A percentile compares a stretch with the other conserved stretches of the same genome.
Evolutionary conservation across 148 eudicot species (phyloP).

Genomic region (Fagopyrum tataricum): DNA sequence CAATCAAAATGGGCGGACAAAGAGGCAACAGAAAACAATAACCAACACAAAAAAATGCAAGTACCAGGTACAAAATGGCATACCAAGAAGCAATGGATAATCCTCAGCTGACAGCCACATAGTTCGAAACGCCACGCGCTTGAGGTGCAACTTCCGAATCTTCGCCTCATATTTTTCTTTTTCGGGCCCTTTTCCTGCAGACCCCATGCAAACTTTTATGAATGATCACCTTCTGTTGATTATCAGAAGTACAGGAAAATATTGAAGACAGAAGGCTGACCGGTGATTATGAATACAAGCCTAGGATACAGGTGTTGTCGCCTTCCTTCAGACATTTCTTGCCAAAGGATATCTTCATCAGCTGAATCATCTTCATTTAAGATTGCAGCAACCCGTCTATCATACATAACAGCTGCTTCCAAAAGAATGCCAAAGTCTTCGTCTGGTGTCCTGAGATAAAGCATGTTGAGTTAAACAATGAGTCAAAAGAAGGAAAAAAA

Average conservation of each 20-base stretch:
- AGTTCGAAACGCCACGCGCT: conserved; percentile 93
- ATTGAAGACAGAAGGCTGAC: conserved; percentile 26
- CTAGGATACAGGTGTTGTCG: conserved; percentile 59
- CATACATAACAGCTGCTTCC: conserved; percentile 98
- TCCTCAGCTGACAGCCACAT: conserved; percentile 98
- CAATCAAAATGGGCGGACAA: background rate
- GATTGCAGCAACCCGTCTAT: conserved; percentile 88
- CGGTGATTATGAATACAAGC: conserved; percentile 84
- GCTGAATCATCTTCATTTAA: conserved; percentile 68
- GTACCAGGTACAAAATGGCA: background rate
- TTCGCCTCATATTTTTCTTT: conserved; percentile 85
- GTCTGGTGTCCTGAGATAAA: conserved; percentile 81
- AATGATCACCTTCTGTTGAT: background rate
- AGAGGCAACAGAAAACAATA: background rate
- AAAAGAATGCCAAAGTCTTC: conserved; percentile 91
- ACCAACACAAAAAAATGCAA: background rate
- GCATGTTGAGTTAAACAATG: background rate
- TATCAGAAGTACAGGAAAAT: conserved; percentile 2
- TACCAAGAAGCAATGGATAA: conserved; percentile 94
- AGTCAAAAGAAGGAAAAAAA: background rate
- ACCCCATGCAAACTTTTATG: background rate
- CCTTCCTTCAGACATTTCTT: conserved; percentile 48
- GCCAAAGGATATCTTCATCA: conserved; percentile 51
- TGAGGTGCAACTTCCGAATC: conserved; percentile 70
- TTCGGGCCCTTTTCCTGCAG: conserved; percentile 92